phyloP scores from a whole-genome alignment of 768 basidiomycete genomes.

The Plicaturopsis crispa region DNA sequence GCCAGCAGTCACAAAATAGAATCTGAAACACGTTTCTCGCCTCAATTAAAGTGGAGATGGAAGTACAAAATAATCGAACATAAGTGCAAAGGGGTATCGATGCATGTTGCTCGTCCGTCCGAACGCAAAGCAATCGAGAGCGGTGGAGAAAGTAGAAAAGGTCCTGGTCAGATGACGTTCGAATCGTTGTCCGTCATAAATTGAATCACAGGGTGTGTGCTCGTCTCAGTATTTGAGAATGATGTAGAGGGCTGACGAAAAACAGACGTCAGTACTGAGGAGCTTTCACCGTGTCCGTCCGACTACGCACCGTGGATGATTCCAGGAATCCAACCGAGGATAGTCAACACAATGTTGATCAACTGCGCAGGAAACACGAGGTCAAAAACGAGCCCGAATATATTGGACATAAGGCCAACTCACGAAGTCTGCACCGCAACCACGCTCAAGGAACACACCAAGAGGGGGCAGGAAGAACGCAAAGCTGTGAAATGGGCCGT shows the following conservation, averaged over 20 bases:
- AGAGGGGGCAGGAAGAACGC: conserved; percentile 77
- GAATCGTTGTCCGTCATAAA: too few relatives aligned
- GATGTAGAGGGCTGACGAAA: conserved; percentile 68
- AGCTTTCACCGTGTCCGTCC: conserved; percentile 6
- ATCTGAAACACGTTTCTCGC: too few relatives aligned
- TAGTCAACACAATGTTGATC: conserved; percentile 78
- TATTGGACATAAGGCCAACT: conserved; percentile 18
- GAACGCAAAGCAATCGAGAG: too few relatives aligned
- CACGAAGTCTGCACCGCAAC: conserved; percentile 72
- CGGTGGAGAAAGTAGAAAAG: too few relatives aligned
- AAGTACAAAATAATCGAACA: too few relatives aligned
- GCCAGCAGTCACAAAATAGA: too few relatives aligned
- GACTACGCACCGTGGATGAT: conserved; percentile 60
- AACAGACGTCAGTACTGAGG: conserved; percentile 3
- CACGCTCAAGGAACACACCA: conserved; percentile 84
- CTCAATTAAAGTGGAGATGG: too few relatives aligned
- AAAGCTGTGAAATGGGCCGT: conserved; percentile 26
- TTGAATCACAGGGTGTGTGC: too few relatives aligned
- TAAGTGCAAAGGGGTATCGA: too few relatives aligned
- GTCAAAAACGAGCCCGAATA: conserved; percentile 4
- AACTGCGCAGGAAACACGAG: conserved; percentile 21
- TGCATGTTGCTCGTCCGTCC: too few relatives aligned
- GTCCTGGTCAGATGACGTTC: too few relatives aligned
- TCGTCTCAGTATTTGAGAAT: conserved; percentile 60
- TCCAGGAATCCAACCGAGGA: conserved; percentile 76